phyloP scores from a whole-genome alignment of 2,329 filamentous ascomycete genomes.

The Zopfia rhizophila region DNA sequence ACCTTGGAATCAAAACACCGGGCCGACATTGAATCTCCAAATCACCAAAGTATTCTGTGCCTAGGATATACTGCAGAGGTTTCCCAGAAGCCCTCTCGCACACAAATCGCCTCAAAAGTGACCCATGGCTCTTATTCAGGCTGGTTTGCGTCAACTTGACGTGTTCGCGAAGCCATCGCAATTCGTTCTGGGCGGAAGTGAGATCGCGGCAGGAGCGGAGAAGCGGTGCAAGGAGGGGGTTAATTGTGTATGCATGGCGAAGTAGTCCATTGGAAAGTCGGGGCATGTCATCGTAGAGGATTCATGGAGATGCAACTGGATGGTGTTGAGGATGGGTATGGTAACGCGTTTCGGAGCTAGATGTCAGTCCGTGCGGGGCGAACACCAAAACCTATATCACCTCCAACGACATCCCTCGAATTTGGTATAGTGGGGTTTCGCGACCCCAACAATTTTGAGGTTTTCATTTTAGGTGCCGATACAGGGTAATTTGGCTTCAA shows the following conservation, averaged over 20 bases:
- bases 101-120: constrained; percentile 51
- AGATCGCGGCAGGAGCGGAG: constrained; percentile 73
- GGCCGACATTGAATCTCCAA: constrained; percentile 79
- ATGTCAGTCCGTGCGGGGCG: no score
- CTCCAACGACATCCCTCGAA: no score
- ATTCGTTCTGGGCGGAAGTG: constrained; percentile 72
- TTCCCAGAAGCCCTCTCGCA: constrained; percentile 66
- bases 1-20: constrained; percentile 88
- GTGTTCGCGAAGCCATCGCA: constrained; percentile 77
- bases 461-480: no score
- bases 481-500: no score
- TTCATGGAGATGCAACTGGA: constrained; percentile 11
- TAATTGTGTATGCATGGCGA: constrained; percentile 63
- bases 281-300: constrained; percentile 62
- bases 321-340: constrained; percentile 2
- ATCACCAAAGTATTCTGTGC: constrained; percentile 86
- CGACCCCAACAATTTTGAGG: no score
- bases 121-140: constrained; percentile 6
- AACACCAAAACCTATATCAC: no score
- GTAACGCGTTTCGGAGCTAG: no score
- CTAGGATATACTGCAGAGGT: constrained; percentile 90
- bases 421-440: no score
- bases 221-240: constrained; percentile 68
- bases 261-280: constrained; percentile 70
- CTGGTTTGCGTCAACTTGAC: constrained; percentile 30